Conservation (phyloP, 441 rosid genomes). For the Breynia disticha region DNA sequence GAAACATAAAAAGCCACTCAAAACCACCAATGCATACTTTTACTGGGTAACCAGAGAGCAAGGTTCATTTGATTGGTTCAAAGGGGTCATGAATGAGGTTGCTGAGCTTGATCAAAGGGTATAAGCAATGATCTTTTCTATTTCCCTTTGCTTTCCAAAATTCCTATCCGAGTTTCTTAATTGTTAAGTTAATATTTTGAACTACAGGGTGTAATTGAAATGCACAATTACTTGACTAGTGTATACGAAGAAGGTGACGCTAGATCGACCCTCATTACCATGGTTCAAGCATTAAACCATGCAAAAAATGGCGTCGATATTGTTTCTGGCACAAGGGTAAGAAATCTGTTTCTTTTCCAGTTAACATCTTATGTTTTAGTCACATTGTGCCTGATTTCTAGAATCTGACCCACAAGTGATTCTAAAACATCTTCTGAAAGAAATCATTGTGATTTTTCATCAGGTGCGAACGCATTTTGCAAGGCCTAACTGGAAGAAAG, state of each 20-base stretch:
- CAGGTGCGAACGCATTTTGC: constrained; percentile 98
- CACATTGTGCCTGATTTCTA: too few relatives aligned
- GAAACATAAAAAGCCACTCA: constrained; percentile 33
- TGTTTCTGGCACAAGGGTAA: constrained; percentile 91
- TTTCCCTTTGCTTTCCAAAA: neutral
- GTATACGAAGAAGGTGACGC: constrained; percentile 99
- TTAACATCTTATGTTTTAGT: neutral
- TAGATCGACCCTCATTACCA: constrained; percentile 83
- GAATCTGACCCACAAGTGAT: too few relatives aligned
- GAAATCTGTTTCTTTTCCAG: constrained; percentile 6
- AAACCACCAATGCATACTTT: constrained; percentile 82
- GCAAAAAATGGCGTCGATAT: constrained; percentile 97
- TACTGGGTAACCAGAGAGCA: constrained; percentile 98
- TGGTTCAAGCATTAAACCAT: constrained; percentile 97
- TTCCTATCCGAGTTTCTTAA: constrained; percentile 1
- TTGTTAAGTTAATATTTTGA: constrained; percentile 12
- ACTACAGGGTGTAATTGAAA: constrained; percentile 81
- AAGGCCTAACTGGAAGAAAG: constrained; percentile 93
- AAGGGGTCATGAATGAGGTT: constrained; percentile 84
- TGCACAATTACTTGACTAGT: constrained; percentile 95
- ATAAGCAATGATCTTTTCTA: neutral
- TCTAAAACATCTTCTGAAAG: too few relatives aligned
- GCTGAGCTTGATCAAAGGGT: constrained; percentile 89
- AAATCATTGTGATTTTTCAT: neutral
- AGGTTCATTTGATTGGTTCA: constrained; percentile 97